Evolutionary conservation across 2,329 filamentous ascomycete species (phyloP).

Genomic region (Fusarium sarcochroum): DNA sequence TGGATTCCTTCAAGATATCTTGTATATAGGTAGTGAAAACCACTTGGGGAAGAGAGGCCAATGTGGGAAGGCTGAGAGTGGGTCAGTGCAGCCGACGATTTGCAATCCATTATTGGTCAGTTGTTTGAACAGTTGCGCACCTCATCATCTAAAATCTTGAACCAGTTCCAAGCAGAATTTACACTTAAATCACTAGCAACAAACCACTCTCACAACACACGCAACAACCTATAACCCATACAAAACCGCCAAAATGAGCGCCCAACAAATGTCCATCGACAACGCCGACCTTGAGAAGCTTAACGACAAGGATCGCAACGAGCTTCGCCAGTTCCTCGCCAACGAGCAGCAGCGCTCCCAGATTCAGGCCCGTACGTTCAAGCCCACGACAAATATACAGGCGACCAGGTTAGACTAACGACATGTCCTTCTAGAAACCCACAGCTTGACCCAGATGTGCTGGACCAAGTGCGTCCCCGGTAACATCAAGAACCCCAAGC

Average conservation of each 20-base stretch:
- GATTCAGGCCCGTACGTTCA: constrained; percentile 69
- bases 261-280: constrained; percentile 58
- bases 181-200: constrained; percentile 18
- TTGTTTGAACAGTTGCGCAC: constrained; percentile 12
- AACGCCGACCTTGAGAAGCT: constrained; percentile 80
- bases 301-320: constrained; percentile 84
- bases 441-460: constrained; percentile 79
- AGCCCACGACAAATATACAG: background rate
- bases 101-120: constrained; percentile 34
- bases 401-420: constrained; percentile 19
- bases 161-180: constrained; percentile 12
- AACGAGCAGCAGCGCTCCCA: constrained; percentile 89
- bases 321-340: constrained; percentile 87
- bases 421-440: constrained; percentile 60
- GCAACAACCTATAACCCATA: background rate
- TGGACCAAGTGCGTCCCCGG: constrained; percentile 94
- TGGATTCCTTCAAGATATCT: background rate
- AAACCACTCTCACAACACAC: constrained; percentile 4
- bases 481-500: constrained; percentile 76
- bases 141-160: constrained; percentile 46
- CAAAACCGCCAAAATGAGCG: constrained; percentile 52
- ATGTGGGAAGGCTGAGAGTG: constrained; percentile 18
- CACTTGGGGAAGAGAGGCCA: background rate
- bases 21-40: background rate
- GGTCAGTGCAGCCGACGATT: constrained; percentile 5